Evolutionary conservation across 2,329 filamentous ascomycete genomes (phyloP).

Genomic region (Beauveria medogensis): DNA sequence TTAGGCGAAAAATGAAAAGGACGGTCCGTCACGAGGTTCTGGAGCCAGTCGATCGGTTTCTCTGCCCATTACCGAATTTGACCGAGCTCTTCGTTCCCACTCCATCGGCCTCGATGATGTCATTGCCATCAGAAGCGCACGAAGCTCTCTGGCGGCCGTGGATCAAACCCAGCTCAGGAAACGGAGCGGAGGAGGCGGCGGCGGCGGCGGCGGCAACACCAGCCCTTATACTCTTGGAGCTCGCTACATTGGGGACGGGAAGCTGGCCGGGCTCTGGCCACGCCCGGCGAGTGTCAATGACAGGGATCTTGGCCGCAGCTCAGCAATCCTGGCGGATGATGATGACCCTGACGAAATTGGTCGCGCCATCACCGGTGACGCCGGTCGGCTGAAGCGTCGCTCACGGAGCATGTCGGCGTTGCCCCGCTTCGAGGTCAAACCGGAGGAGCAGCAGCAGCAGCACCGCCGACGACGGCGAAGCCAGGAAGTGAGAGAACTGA

Average conservation of each 20-base stretch:
- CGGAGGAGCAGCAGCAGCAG: constrained; percentile 16
- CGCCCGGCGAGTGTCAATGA: constrained; percentile 54
- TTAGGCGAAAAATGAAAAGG: background rate
- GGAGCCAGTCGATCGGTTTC: constrained; percentile 46
- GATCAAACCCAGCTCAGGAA: constrained; percentile 32
- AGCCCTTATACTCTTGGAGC: constrained; percentile 15
- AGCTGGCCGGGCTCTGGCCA: constrained; percentile 48
- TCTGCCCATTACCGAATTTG: constrained; percentile 52
- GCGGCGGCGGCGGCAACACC: constrained; percentile 4
- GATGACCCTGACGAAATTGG: constrained; percentile 48
- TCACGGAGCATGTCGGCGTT: constrained; percentile 54
- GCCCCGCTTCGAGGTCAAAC: constrained; percentile 29
- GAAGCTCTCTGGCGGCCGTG: constrained; percentile 40
- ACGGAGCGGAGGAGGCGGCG: constrained; percentile 12
- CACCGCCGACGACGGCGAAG: constrained; percentile 40
- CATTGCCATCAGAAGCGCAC: constrained; percentile 43
- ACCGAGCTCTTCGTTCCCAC: constrained; percentile 53
- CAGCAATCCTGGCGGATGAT: constrained; percentile 25
- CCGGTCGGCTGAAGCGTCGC: constrained; percentile 39
- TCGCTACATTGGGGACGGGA: constrained; percentile 25
- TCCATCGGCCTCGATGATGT: constrained; percentile 50
- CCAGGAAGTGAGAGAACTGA: constrained; percentile 57
- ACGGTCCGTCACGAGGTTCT: background rate
- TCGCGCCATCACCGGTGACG: constrained; percentile 53
- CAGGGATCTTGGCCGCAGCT: constrained; percentile 24